These are phyloP conservation scores for Chalciporus sphaerocephalus DNA, from an alignment of 768 basidiomycete species.

Conservation along the genomic window DNA sequence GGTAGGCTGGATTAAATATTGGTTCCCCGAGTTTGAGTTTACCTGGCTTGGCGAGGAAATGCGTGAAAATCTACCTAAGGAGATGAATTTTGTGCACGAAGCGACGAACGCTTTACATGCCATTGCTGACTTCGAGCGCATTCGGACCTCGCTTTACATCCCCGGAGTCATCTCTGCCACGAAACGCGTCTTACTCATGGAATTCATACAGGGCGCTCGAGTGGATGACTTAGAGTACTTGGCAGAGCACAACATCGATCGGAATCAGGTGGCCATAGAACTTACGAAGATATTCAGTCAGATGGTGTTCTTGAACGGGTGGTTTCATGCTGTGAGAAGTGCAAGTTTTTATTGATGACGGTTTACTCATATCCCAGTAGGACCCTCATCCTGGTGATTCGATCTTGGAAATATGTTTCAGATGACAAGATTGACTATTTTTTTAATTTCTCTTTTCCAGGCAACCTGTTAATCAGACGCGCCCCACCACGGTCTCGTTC, in stretches of 20 bases:
- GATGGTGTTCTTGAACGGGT: slow-evolving; percentile 96
- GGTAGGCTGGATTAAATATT: slow-evolving; percentile 77
- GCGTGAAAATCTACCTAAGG: slow-evolving; percentile 84
- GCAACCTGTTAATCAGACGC: slow-evolving; percentile 88
- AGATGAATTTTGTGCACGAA: slow-evolving; percentile 94
- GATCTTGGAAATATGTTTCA: neutral
- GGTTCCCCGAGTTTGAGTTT: slow-evolving; percentile 96
- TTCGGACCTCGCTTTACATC: slow-evolving; percentile 82
- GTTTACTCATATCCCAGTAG: slow-evolving; percentile 34
- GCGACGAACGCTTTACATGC: slow-evolving; percentile 79
- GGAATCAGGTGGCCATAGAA: slow-evolving; percentile 91
- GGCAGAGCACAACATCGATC: slow-evolving; percentile 75
- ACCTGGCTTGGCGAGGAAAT: slow-evolving; percentile 94
- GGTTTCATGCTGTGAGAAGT: slow-evolving; percentile 73
- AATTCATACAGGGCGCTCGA: slow-evolving; percentile 84
- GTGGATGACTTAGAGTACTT: slow-evolving; percentile 87
- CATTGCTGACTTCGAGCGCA: slow-evolving; percentile 59
- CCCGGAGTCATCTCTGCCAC: slow-evolving; percentile 76
- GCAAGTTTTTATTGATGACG: neutral
- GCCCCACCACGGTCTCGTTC: slow-evolving; percentile 58
- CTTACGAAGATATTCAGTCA: slow-evolving; percentile 85
- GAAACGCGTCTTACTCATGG: slow-evolving; percentile 89
- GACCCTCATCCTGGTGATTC: slow-evolving; percentile 80
- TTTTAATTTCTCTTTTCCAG: slow-evolving; percentile 38
- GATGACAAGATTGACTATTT: slow-evolving; percentile 1